phyloP scores from a whole-genome alignment of 2,329 filamentous ascomycete species.

The Hypomyces perniciosus region DNA sequence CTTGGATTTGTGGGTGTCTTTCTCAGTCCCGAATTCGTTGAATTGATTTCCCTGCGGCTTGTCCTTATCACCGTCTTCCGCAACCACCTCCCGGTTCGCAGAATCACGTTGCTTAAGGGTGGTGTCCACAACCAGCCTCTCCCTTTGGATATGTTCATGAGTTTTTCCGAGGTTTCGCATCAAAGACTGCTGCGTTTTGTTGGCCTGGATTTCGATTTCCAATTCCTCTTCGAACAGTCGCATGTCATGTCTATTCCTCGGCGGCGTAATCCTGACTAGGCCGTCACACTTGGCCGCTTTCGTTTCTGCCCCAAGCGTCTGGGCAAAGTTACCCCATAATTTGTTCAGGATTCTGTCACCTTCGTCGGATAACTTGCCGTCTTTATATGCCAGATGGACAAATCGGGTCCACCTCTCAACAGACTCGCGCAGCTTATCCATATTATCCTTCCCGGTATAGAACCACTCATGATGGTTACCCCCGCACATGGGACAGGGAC shows the following conservation, averaged over 20 bases:
- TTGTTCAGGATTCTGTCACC: background rate
- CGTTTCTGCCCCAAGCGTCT: background rate
- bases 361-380: background rate
- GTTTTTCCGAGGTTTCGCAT: no score
- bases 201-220: no score
- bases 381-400: background rate
- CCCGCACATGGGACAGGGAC: background rate
- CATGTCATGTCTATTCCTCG: background rate
- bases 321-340: background rate
- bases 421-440: background rate
- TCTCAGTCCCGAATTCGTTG: background rate
- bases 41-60: background rate
- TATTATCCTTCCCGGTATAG: background rate
- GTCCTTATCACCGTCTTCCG: background rate
- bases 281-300: background rate
- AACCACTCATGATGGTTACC: background rate
- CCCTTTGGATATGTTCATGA: no score
- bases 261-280: background rate
- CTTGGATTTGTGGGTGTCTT: background rate
- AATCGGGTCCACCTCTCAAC: background rate
- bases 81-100: no score
- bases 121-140: no score
- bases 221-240: background rate
- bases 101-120: no score
- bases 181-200: no score